Conservation (phyloP, 352 stramenopile genomes). For the Phytopythium aichiense region DNA sequence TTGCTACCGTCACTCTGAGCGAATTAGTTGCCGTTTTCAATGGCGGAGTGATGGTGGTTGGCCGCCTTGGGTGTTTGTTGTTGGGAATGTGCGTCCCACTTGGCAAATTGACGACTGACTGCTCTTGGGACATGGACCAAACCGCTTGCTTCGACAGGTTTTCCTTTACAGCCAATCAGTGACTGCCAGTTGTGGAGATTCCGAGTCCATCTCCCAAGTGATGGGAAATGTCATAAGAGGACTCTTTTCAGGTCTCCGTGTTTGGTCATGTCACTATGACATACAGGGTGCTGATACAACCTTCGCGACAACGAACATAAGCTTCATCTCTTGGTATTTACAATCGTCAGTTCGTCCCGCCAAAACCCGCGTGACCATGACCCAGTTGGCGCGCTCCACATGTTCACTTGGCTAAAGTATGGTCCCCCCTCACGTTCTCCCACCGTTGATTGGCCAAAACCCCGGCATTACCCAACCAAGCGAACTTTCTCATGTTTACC, state of each 20-base stretch:
- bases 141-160: too few species aligned
- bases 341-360: background rate
- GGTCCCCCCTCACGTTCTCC: background rate
- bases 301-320: too few species aligned
- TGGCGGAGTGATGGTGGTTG: background rate
- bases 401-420: too few species aligned
- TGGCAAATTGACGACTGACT: conserved; percentile 27
- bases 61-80: too few species aligned
- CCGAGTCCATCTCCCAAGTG: background rate
- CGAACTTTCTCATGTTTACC: conserved; percentile 3
- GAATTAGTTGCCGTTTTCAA: background rate
- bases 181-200: background rate
- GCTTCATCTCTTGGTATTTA: too few species aligned
- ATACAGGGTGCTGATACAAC: too few species aligned
- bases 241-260: background rate
- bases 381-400: background rate
- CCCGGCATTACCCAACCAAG: background rate
- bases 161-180: conserved; percentile 2
- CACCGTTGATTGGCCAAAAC: background rate
- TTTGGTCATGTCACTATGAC: too few species aligned
- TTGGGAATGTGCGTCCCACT: conserved; percentile 3
- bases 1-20: background rate
- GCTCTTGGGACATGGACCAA: background rate
- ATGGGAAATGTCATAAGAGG: background rate
- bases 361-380: background rate